phyloP scores from a whole-genome alignment of 192 early-diverging fungal species.

The Pilobolus umbonatus region DNA sequence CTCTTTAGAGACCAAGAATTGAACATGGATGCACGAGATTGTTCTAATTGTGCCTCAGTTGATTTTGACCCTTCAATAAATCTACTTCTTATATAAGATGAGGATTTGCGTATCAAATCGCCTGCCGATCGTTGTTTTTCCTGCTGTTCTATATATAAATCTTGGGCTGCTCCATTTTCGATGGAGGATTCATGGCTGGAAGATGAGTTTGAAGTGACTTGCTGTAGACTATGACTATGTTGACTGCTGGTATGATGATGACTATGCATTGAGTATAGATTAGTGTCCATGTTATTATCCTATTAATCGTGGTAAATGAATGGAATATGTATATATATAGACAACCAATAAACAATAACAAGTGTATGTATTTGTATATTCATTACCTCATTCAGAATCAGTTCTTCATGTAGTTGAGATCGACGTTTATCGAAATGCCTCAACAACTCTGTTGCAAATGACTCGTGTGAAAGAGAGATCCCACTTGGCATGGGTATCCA shows the following conservation, averaged over 20 bases:
- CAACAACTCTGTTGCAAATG: constrained; percentile 27
- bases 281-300: neutral
- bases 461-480: constrained; percentile 17
- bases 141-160: neutral
- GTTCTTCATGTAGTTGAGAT: constrained; percentile 10
- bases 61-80: neutral
- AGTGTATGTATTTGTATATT: neutral
- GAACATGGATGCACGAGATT: neutral
- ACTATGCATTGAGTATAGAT: neutral
- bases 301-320: neutral
- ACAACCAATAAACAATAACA: no score
- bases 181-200: no score
- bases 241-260: neutral
- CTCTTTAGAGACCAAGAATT: constrained; percentile 1
- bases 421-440: constrained; percentile 22
- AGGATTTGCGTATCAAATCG: constrained; percentile 15
- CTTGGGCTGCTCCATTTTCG: no score
- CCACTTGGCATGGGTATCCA: constrained; percentile 20
- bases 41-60: neutral
- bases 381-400: constrained; percentile 1
- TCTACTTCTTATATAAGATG: constrained; percentile 14
- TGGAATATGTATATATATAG: no score
- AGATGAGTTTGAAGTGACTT: no score
- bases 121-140: neutral
- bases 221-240: neutral